Evolutionary conservation across 2,329 filamentous ascomycete species (phyloP).

Genomic region (Fusarium cicatricum): DNA sequence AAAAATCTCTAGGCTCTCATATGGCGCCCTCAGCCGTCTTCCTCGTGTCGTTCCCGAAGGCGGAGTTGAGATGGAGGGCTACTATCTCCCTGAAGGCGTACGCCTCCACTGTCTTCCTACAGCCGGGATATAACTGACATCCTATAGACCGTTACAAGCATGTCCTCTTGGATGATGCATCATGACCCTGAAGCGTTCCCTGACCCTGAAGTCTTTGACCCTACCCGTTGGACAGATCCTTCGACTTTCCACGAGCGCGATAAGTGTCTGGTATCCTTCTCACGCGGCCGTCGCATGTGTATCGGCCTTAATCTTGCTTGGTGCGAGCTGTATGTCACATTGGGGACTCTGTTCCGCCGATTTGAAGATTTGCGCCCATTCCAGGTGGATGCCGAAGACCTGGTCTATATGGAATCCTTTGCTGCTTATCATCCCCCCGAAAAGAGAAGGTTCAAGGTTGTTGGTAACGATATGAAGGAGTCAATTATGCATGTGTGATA

Average conservation of each 20-base stretch:
- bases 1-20: no score
- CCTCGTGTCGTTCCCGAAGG: no score
- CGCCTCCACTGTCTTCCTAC: no score
- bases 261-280: slow-evolving; percentile 8
- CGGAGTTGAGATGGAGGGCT: no score
- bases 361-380: slow-evolving; percentile 8
- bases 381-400: neutral
- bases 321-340: slow-evolving; percentile 16
- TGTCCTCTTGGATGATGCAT: no score
- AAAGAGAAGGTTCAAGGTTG: slow-evolving; percentile 3
- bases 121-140: no score
- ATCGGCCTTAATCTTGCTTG: slow-evolving; percentile 10
- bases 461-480: neutral
- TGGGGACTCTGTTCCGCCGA: slow-evolving; percentile 6
- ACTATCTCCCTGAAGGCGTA: no score
- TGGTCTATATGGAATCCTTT: slow-evolving; percentile 8
- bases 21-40: no score
- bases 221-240: slow-evolving; percentile 12
- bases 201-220: slow-evolving; percentile 9
- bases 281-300: slow-evolving; percentile 13
- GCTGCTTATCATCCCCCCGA: neutral
- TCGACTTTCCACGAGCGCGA: slow-evolving; percentile 11
- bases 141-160: no score
- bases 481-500: neutral
- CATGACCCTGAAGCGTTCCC: slow-evolving; percentile 14